phyloP scores from a whole-genome alignment of 1,139 yeast genomes.

The Yamadazyma blattariae region DNA sequence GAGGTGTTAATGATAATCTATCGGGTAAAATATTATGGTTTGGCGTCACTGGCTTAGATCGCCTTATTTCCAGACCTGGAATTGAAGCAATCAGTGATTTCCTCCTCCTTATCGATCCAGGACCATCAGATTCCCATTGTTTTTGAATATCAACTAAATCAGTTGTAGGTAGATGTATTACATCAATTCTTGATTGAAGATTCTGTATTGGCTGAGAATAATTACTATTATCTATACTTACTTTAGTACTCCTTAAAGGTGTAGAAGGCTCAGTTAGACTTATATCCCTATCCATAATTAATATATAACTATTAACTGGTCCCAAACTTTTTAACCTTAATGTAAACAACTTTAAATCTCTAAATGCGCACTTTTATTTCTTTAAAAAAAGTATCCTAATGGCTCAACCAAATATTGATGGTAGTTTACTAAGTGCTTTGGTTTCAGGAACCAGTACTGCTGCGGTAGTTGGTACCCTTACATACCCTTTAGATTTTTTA shows the following conservation, averaged over 20 bases:
- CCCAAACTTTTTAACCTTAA: no score
- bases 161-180: slow-evolving; percentile 3
- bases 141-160: slow-evolving; percentile 3
- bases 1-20: slow-evolving; percentile 3
- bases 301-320: no score
- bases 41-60: slow-evolving; percentile 1
- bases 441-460: slow-evolving; percentile 78
- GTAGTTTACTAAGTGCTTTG: slow-evolving; percentile 55
- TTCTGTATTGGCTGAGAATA: slow-evolving; percentile 3
- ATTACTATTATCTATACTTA: slow-evolving; percentile 1
- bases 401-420: slow-evolving; percentile 16
- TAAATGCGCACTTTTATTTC: no score
- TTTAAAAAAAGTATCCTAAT: neutral
- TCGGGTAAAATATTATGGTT: neutral
- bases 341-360: no score
- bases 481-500: slow-evolving; percentile 83
- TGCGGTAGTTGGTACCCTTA: slow-evolving; percentile 62
- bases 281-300: neutral
- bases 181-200: neutral
- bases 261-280: neutral
- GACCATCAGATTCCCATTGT: slow-evolving; percentile 3
- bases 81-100: slow-evolving; percentile 8
- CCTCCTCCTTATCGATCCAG: slow-evolving; percentile 2
- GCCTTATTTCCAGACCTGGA: slow-evolving; percentile 3
- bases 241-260: slow-evolving; percentile 17